Percentiles rank a stretch among this genome's conserved stretches.
phyloP scores from a whole-genome alignment of 2,329 filamentous ascomycete species.

The Colletotrichum sp. region DNA sequence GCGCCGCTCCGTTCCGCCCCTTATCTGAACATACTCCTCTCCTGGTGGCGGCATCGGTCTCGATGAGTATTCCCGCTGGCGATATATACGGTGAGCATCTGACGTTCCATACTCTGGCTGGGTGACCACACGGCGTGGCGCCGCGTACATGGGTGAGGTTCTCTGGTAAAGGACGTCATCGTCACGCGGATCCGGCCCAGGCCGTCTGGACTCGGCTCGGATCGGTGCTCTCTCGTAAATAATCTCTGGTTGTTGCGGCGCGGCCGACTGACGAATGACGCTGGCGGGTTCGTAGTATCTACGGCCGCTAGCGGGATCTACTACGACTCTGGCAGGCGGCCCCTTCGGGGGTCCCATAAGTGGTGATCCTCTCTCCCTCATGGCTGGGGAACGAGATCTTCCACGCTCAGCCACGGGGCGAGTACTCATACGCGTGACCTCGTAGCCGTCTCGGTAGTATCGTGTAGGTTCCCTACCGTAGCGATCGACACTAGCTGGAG shows the following conservation, averaged over 20 bases:
- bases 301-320: conserved; percentile 79
- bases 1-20: conserved; percentile 44
- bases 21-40: conserved; percentile 54
- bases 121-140: conserved; percentile 64
- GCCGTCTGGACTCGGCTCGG: conserved; percentile 56
- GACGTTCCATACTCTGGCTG: conserved; percentile 63
- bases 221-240: conserved; percentile 70
- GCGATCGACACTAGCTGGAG: conserved; percentile 48
- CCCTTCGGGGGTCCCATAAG: conserved; percentile 57
- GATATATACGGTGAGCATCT: conserved; percentile 58
- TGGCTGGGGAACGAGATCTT: conserved; percentile 52
- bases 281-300: conserved; percentile 69
- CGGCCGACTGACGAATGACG: conserved; percentile 57
- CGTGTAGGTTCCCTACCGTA: conserved; percentile 44
- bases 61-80: conserved; percentile 62
- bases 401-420: conserved; percentile 54
- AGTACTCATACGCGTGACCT: conserved; percentile 49
- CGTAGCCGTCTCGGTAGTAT: conserved; percentile 49
- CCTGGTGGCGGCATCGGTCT: conserved; percentile 48
- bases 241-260: conserved; percentile 58
- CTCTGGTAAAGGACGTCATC: conserved; percentile 58
- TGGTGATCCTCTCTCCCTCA: conserved; percentile 48
- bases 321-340: conserved; percentile 70
- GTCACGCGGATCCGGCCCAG: conserved; percentile 50
- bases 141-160: conserved; percentile 53